Evolutionary conservation across 129 eudicot genomes (phyloP), one percentile per base, ranked within the genome.

Genomic region (Tagetes erecta): DNA sequence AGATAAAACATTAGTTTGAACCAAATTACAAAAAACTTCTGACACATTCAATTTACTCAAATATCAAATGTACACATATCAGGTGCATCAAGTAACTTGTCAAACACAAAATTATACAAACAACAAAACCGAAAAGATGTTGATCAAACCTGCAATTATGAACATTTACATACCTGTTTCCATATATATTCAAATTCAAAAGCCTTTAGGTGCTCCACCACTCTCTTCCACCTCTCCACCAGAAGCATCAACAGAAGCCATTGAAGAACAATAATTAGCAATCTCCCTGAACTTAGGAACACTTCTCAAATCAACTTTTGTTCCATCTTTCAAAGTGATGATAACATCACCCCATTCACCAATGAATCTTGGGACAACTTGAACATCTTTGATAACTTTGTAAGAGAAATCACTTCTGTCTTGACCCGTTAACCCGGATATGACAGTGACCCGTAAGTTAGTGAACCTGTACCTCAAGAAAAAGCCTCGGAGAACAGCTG

Each of bases 281-380:
- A 94, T 94, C 58, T 91, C 97, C 73, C 99, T 86, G 76, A 94
- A 94, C 75, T 78, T 86, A 41, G 98, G 98, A 66, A 94, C 97
- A 85, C 98, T 94, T 78, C 98, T 94, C 79, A 94, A 73, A 78
- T 94, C 98, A 70, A 94, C 96, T 73, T 84, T 88, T 3, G 96
- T 94, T 4, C 98, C 98, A 86, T 94, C 98, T 59, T 78, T 85
- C 67, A 94, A 70, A 3, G 97, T 94, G 34, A 94, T 94, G 77
- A 94, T 82, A 58, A 94, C 87, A 50, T 94, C 99, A 65, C 99
- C 99, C 99, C 99, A 94, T 73, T 94, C 99, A 4, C 99, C 99
- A 13, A 94, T 88, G 77, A 94, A 94, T 68, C 97, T 85, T 0
- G 97, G 97, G 2, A 94, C 99, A 71, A 94, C 99, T 75, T 94